These are phyloP conservation scores for Fusarium nisikadoi DNA, from an alignment of 2,329 filamentous ascomycete species.

Conservation along the genomic window DNA sequence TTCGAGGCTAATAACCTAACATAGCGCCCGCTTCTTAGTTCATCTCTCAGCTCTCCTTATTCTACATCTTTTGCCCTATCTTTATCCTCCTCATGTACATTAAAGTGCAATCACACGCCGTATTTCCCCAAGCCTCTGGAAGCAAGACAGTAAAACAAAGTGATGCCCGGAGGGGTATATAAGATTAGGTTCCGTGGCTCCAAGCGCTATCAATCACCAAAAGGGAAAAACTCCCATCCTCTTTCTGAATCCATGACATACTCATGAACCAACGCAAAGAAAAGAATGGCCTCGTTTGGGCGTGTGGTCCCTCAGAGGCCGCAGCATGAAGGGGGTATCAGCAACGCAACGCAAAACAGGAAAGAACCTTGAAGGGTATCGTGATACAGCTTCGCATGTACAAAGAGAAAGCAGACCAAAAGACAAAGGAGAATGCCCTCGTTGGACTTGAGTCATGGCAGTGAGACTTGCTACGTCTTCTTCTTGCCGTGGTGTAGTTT, in stretches of 20 bases:
- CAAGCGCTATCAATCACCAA: conserved; percentile 36
- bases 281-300: conserved; percentile 39
- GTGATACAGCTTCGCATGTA: conserved; percentile 38
- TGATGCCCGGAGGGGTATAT: conserved; percentile 45
- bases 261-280: conserved; percentile 34
- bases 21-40: conserved; percentile 25
- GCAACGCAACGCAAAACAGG: conserved; percentile 33
- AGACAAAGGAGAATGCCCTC: conserved; percentile 37
- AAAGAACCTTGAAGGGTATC: conserved; percentile 35
- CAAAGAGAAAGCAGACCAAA: conserved; percentile 36
- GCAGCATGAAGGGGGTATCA: conserved; percentile 43
- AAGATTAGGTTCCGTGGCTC: conserved; percentile 45
- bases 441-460: conserved; percentile 37
- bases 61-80: conserved; percentile 9
- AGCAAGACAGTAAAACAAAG: conserved; percentile 34
- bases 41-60: conserved; percentile 3
- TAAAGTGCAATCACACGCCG: conserved; percentile 19
- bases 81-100: conserved; percentile 30
- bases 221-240: conserved; percentile 38
- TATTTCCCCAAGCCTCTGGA: conserved; percentile 27
- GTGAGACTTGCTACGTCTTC: conserved; percentile 49
- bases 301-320: conserved; percentile 40
- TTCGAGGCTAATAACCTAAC: conserved; percentile 11
- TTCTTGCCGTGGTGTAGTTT: conserved; percentile 69
- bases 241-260: conserved; percentile 34